These are phyloP conservation scores for Pisolithus albus DNA, from an alignment of 768 basidiomycete species.

Conservation along the genomic window DNA sequence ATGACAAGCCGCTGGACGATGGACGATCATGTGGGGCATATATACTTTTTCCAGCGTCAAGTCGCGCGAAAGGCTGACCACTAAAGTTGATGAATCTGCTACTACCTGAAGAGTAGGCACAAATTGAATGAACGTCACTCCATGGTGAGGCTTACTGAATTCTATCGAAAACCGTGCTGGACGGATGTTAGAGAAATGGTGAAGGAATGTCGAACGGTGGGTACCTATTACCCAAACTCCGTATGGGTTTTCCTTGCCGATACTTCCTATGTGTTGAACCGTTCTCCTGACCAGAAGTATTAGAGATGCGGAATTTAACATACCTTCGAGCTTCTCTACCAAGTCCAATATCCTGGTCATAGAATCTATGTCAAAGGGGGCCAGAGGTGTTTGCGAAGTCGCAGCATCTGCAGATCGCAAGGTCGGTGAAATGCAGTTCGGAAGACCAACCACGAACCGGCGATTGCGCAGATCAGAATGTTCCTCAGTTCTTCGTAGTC, in stretches of 20 bases:
- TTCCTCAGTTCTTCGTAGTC: conserved; percentile 1
- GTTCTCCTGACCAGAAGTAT: neutral
- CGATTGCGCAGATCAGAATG: conserved; percentile 3
- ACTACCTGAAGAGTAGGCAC: conserved; percentile 12
- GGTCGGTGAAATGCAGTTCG: too few relatives aligned
- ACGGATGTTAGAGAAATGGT: neutral
- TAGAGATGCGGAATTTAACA: neutral
- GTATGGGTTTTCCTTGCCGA: neutral
- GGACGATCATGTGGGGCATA: conserved; percentile 5
- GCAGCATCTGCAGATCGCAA: neutral
- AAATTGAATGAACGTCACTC: neutral
- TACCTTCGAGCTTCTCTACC: conserved; percentile 2
- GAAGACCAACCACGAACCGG: conserved; percentile 13
- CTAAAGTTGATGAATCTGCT: conserved; percentile 16
- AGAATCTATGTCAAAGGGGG: conserved; percentile 6
- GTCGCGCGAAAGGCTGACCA: conserved; percentile 33
- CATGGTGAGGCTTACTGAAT: conserved; percentile 27
- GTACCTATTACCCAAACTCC: conserved; percentile 1
- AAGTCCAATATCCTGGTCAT: conserved; percentile 5
- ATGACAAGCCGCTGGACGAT: neutral
- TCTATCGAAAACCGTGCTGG: conserved; percentile 40
- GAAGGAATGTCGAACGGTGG: neutral
- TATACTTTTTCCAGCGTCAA: conserved; percentile 39
- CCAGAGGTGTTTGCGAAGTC: conserved; percentile 2
- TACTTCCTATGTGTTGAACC: neutral